Evolutionary conservation across 2,329 filamentous ascomycete genomes (phyloP), one percentile per base, ranked within the genome.

Genomic region (Aaosphaeria pasadenensis): DNA sequence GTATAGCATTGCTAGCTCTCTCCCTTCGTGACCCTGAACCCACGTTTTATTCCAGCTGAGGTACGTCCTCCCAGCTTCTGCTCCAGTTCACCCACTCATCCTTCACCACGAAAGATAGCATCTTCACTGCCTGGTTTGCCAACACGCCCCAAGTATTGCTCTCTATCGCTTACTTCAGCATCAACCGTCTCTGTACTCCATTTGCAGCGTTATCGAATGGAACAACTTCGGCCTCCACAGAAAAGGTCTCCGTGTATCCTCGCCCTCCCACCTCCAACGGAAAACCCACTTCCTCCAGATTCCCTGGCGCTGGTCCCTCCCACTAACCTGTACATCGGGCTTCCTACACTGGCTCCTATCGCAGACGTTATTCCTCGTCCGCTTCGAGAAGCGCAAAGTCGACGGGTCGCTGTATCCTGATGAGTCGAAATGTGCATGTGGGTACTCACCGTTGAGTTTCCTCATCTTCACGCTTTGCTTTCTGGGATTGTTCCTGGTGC

Each of bases 81-180:
- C 7, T 28, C 9, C 39, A 11, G 24, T n/a, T 40, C 39, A 40
- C 39, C 11, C 9, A 2, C 3, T 28, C 39, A 40, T 44, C 42
- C 6, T 44, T 44, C 30, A 31, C 13, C 6, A 35, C 28, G 6
- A 32, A 24, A n/a, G 39, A 4, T 24, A 24, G 3, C 39, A 7
- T 40, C 7, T n/a, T 17, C 11, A 40, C 11, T 30, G 43, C 43
- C n/a, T 45, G n/a, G 24, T 28, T 77, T 1, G 71, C 71, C 30
- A 79, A 80, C 54, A 41, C 66, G 1, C 74, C 75, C 1, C 77
- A 79, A 53, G 48, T 76, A 1, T 47, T 78, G 13, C 50, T 77
- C 2, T 75, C 72, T 0, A 55, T 77, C n/a, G 33, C 75, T 1
- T 78, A 79, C 53, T 62, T 77, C 6, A 57, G 67, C 3, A 72